Evolutionary conservation across 2,329 filamentous ascomycete genomes (phyloP).

Genomic region (Phaeophleospora eucalypticola): DNA sequence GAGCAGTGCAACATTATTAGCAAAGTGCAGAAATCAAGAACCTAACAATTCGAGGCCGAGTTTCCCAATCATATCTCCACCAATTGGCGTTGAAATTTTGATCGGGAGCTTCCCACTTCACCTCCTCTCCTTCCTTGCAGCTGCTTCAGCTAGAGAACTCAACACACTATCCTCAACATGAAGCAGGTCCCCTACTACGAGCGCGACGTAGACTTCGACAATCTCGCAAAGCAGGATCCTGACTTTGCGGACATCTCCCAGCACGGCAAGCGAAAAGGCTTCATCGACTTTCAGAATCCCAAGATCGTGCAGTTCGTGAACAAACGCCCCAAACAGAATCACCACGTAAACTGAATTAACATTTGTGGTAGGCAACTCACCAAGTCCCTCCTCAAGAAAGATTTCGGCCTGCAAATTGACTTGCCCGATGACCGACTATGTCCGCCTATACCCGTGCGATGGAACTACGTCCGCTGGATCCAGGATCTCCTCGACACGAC

Average conservation of each 20-base stretch:
- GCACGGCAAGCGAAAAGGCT: constrained; percentile 42
- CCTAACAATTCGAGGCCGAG: too few species aligned
- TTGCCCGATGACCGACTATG: constrained; percentile 78
- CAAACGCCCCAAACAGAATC: constrained; percentile 23
- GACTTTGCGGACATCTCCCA: constrained; percentile 54
- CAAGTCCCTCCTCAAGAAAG: constrained; percentile 67
- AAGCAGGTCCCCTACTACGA: constrained; percentile 42
- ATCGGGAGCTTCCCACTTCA: too few species aligned
- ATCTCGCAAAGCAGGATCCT: constrained; percentile 55
- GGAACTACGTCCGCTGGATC: constrained; percentile 89
- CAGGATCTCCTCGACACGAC: constrained; percentile 75
- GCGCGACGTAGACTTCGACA: constrained; percentile 58
- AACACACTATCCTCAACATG: background rate
- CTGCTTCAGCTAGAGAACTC: background rate
- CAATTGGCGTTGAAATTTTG: too few species aligned
- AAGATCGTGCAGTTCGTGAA: constrained; percentile 62
- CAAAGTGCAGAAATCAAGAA: too few species aligned
- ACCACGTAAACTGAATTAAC: constrained; percentile 53
- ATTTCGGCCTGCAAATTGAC: constrained; percentile 69
- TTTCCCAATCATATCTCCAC: too few species aligned
- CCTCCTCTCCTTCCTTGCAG: background rate
- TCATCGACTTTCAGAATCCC: constrained; percentile 78
- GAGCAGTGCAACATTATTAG: too few species aligned
- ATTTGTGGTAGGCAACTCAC: constrained; percentile 55
- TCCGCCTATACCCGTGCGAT: constrained; percentile 65